Evolutionary conservation across 352 stramenopile genomes (phyloP), one percentile per base, ranked within the genome.

Genomic region (Phytopythium montanum): DNA sequence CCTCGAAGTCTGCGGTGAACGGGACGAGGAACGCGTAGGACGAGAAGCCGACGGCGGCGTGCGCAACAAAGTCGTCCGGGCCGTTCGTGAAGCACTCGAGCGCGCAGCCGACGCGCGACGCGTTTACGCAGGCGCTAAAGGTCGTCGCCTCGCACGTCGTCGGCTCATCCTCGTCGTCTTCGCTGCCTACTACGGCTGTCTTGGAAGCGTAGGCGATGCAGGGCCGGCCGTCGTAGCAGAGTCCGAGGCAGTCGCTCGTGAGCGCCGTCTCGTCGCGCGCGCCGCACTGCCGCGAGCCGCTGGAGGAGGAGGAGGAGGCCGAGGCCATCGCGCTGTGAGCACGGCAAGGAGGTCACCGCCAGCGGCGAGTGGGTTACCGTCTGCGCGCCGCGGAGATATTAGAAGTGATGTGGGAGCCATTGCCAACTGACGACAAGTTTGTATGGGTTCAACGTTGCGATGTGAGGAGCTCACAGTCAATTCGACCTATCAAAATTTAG

Each of bases 11-110:
- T 7, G 41, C 45, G 64, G 64, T 64, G 38, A 87, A 86, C 34
- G 78, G 76, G 38, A 90, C 73, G 21, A 88, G 59, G 54, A 90
- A 87, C 16, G 70, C 82, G 54, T 81, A 87, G 33, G 61, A 49
- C n/a, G 54, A 75, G 62, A 77, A 88, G 21, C 86, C 72, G 26
- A 88, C 67, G 26, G 79, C 65, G n/a, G 70, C 78, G 38, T 75
- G 74, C 34, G 65, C 72, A 46, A 72, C 70, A 46, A 79, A 76
- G 61, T 90, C 80, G 34, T 70, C 54, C 9, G 57, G 58, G 2
- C 76, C 70, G 56, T 73, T 85, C 59, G 67, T 77, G 62, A 88
- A 82, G 55, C 80, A 90, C 56, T 81, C 69, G 60, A 76, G 86
- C 2, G 70, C 56, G 59, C 80, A 90, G 34, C 49, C 64, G n/a